These are phyloP conservation scores for Polytolypa hystricis DNA, from an alignment of 2,329 filamentous ascomycete species.

Conservation along the genomic window DNA sequence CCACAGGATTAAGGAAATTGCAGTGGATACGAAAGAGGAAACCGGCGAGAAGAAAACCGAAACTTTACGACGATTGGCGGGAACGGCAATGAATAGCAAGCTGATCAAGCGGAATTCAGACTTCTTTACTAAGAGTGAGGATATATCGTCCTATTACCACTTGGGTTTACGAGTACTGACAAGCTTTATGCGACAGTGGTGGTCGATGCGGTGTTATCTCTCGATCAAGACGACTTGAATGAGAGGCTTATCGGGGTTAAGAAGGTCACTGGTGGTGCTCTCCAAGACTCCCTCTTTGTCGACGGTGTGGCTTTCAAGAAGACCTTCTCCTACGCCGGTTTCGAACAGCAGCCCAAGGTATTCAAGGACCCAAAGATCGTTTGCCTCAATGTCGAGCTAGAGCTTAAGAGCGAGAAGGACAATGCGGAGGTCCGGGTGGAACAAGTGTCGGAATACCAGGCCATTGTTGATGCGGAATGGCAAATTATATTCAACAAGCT, in stretches of 20 bases:
- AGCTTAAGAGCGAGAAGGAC: conserved; percentile 98
- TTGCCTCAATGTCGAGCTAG: conserved; percentile 93
- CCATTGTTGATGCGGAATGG: conserved; percentile 98
- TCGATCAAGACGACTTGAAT: conserved; percentile 95
- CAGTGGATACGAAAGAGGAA: conserved; percentile 63
- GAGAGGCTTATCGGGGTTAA: conserved; percentile 97
- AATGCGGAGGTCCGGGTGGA: conserved; percentile 97
- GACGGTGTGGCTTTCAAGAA: conserved; percentile 99
- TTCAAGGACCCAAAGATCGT: conserved; percentile 94
- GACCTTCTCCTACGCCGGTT: conserved; percentile 97
- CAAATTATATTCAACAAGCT: conserved; percentile 99
- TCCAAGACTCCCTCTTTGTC: conserved; percentile 93
- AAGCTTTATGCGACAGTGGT: conserved; percentile 79
- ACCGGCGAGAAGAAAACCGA: conserved; percentile 82
- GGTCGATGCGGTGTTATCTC: conserved; percentile 85
- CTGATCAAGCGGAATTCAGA: conserved; percentile 92
- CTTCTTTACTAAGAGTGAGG: conserved; percentile 93
- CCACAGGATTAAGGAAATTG: conserved; percentile 98
- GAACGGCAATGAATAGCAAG: conserved; percentile 98
- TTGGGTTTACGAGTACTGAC: no score
- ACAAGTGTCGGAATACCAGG: conserved; percentile 98
- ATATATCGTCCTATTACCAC: no score
- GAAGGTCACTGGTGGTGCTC: conserved; percentile 91
- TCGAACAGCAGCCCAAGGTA: conserved; percentile 96
- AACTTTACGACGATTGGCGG: conserved; percentile 79